Base-by-base conservation (phyloP, 2,329 filamentous ascomycete species). In the Penicillium sp. region DNA sequence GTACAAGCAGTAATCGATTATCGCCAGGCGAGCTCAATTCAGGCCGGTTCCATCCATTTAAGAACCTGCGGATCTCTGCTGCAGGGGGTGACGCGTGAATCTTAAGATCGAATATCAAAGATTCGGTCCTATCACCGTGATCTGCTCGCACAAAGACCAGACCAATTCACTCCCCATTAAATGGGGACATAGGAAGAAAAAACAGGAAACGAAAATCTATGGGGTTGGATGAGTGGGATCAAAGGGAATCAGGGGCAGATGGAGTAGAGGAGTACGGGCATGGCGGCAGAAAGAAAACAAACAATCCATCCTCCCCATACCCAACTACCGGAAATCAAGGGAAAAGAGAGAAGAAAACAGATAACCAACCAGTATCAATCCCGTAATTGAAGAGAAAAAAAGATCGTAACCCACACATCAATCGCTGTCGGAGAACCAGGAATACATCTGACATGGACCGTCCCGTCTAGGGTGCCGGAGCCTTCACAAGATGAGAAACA, bases 331-430 rank as follows among this genome's bases (percentile, higher is more conserved):
- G 29, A 31, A 24, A 33, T n/a, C 27, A 33, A 33, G 21, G 24
- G 44, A 47, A 47, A 49, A 49, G 27, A 21, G 46, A 31, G 21
- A 49, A 49, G n/a, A 29, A 49, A 48, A 33, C 46, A 49, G 27
- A 33, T 14, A 49, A 21, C 37, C 60, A 60, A 58, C 57, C 62
- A 58, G 63, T 66, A 65, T 65, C 66, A 66, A 63, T 64, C 65
- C 62, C 55, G 46, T 56, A 59, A 52, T 21, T 58, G 46, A 56
- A 59, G 48, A 54, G 54, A 58, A 61, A 65, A 67, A 68, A 19
- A 21, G 22, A 42, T 69, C 66, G 62, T 68, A 65, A 56, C 39
- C 59, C 63, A 62, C 60, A 65, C 58, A 50, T 62, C 61, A 58
- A 47, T 61, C 65, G 57, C 58, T 35, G 56, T 57, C 59, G 58